Evolutionary conservation across 257 asterid genomes (phyloP).

Genomic region (Nicotiana noctiflora): DNA sequence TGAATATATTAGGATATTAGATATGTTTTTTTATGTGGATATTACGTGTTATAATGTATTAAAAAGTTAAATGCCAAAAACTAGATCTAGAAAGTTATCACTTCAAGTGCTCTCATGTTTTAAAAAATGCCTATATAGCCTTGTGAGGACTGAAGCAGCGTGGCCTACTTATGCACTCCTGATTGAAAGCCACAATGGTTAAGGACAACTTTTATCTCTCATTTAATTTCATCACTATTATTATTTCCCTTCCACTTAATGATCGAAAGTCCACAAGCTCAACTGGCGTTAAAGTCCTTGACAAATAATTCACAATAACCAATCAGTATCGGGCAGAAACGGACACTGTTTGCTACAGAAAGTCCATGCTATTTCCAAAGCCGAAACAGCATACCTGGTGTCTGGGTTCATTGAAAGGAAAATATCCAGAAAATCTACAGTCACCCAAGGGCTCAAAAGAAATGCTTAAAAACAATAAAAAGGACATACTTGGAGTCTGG

Average conservation of each 20-base stretch:
- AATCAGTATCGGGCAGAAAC: not conserved
- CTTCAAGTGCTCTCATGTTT: not conserved
- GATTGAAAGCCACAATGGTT: not conserved
- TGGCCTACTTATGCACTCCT: not conserved
- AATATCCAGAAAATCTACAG: constrained; percentile 60
- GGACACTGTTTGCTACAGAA: not conserved
- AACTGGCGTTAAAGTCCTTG: not conserved
- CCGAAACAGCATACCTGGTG: constrained; percentile 40
- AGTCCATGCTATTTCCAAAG: constrained; percentile 31
- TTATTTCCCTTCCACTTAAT: not conserved
- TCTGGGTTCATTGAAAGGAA: constrained; percentile 87
- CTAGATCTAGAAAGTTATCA: not conserved
- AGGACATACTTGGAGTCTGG: constrained; percentile 67
- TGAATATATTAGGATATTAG: not conserved
- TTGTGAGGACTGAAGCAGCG: not conserved
- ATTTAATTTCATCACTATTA: not conserved
- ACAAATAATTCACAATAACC: not conserved
- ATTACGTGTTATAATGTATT: not conserved
- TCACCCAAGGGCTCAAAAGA: constrained; percentile 61
- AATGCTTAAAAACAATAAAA: constrained; percentile 42
- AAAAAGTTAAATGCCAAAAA: not conserved
- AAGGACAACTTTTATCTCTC: not conserved
- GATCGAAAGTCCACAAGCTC: not conserved
- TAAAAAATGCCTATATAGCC: not conserved
- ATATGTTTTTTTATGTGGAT: not conserved